Base-by-base conservation (phyloP, 2,329 filamentous ascomycete species). In the Neurospora sp. region DNA sequence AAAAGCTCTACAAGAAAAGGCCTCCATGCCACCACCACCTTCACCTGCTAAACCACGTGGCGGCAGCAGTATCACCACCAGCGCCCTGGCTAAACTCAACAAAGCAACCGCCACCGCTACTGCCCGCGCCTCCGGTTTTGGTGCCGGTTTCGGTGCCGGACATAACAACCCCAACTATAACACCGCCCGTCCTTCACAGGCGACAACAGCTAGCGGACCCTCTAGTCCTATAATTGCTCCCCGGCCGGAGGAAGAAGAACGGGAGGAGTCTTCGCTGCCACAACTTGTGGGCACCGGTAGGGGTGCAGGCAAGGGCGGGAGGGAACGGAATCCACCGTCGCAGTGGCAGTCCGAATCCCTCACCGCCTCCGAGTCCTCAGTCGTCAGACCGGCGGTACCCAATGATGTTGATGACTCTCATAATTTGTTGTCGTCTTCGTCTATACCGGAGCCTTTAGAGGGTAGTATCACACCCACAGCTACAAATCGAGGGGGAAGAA, bases 161-260 rank as follows among this genome's bases (percentile, higher is more conserved):
- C 15, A 70, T 68, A 28, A 69, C 66, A 23, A 57, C 38, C 62
- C 57, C 10, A 66, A 67, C 33, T 62, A 39, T n/a, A 67, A 41
- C 36, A 68, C 69, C 15, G 74, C 81, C n/a, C 78, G 79, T 4
- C 76, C 80, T 1, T 84, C 82, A 3, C 82, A 84, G 71, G 82
- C 82, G 6, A 82, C 82, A 1, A 83, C 82, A 10, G 81, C 80
- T 8, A 82, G 81, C 71, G 75, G 79, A 36, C 66, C 76, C 8
- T 81, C 79, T 0, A 79, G 76, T 36, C 78, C 79, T 33, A 68
- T 69, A 11, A 69, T 72, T 8, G 78, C 79, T 8, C 78, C 79
- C 4, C 28, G 52, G 15, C 52, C 6, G 15, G 52, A 62, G 3
- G 52, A 62, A 6, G 52, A 62, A 5, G 52, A 62, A 4, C 19